phyloP scores from a whole-genome alignment of 2,329 filamentous ascomycete genomes.

The Anisogramma anomala region DNA sequence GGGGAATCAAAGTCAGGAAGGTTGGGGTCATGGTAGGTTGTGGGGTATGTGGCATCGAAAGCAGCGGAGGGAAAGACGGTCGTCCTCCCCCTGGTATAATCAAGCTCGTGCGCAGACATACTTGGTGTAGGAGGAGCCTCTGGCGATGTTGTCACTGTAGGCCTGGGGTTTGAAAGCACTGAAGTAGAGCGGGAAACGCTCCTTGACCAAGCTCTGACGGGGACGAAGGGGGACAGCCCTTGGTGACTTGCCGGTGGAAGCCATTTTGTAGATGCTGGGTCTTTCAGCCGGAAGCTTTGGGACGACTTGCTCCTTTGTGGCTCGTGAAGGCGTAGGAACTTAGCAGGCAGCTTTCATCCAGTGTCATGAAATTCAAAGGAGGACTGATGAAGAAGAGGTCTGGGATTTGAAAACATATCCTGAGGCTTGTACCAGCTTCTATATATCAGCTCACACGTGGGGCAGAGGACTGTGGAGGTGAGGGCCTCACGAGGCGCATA shows the following conservation, averaged over 20 bases:
- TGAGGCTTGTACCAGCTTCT: background rate
- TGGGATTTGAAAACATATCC: conserved; percentile 1
- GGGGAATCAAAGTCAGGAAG: background rate
- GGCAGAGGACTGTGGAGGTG: background rate
- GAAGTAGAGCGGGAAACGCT: conserved; percentile 58
- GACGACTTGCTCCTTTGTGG: conserved; percentile 2
- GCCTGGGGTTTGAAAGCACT: conserved; percentile 55
- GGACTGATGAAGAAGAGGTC: background rate
- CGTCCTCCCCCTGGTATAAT: conserved; percentile 1
- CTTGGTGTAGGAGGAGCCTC: conserved; percentile 43
- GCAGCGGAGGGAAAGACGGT: conserved; percentile 17
- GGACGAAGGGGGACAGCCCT: conserved; percentile 32
- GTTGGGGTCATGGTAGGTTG: background rate
- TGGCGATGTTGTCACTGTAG: conserved; percentile 51
- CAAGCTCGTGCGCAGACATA: conserved; percentile 26
- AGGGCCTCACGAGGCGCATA: background rate
- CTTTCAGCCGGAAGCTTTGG: background rate
- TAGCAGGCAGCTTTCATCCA: conserved; percentile 5
- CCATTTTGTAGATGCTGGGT: background rate
- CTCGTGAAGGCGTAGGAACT: too few relatives aligned
- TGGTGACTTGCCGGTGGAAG: conserved; percentile 6
- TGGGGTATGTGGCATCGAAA: conserved; percentile 1
- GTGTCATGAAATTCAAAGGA: conserved; percentile 1
- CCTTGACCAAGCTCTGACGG: conserved; percentile 52
- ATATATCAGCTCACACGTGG: background rate